Percentiles rank a stretch among this genome's conserved stretches.
These are phyloP conservation scores for Ophiostoma ulmi DNA, from an alignment of 2,329 filamentous ascomycete species.

Conservation along the genomic window DNA sequence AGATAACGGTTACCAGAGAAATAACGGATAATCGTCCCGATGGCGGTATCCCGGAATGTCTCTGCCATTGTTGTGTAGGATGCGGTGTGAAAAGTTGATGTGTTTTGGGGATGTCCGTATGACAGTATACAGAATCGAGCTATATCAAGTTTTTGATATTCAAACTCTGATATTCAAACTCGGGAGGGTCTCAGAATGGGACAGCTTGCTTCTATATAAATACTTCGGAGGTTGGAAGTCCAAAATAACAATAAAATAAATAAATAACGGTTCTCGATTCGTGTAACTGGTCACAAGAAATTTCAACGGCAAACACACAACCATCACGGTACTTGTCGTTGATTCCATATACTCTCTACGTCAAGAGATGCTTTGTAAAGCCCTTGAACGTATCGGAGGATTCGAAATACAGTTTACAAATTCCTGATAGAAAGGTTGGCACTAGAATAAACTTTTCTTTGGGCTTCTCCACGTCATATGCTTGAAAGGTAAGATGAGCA, in stretches of 20 bases:
- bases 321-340: neutral
- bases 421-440: neutral
- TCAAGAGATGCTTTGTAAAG: neutral
- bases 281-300: neutral
- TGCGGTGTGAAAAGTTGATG: neutral
- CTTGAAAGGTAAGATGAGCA: neutral
- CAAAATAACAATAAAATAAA: neutral
- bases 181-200: neutral
- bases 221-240: neutral
- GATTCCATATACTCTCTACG: neutral
- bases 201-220: neutral
- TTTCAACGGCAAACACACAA: neutral
- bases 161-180: too few relatives aligned
- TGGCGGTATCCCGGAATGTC: slow-evolving; percentile 26
- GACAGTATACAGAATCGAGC: neutral
- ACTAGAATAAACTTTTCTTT: neutral
- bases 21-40: slow-evolving; percentile 33
- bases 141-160: neutral
- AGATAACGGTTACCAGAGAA: slow-evolving; percentile 31
- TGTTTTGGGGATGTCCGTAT: neutral
- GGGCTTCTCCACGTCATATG: neutral
- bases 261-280: neutral
- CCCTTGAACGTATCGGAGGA: neutral
- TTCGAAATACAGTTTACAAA: neutral
- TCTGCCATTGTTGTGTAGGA: slow-evolving; percentile 20